Evolutionary conservation across 1,284 basidiomycete species (phyloP), one percentile per base, ranked within the genome.

Genomic region (Calocybe gambosa): DNA sequence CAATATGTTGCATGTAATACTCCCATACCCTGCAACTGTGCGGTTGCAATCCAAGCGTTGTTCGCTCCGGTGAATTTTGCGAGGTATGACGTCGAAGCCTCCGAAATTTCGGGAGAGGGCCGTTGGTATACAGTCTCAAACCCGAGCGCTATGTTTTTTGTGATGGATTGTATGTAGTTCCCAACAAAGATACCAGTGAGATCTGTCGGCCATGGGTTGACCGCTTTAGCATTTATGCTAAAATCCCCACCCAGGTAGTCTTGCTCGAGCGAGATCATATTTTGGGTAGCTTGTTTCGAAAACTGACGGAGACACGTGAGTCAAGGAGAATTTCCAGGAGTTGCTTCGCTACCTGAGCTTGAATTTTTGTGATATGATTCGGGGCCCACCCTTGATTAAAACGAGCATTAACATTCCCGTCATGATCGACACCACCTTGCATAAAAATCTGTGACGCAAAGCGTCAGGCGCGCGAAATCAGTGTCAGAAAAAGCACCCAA

Each of bases 161-260:
- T 89, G 61, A 99, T 58, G n/a, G 95, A 97, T 68, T 98, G 96
- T 49, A 99, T 78, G 69, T 95, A 92, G 61, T 84, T 93, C 59
- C 85, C 90, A 48, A 97, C 80, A 70, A 92, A 98, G 63, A 97
- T 90, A 51, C 96, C 96, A n/a, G 91, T 90, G 25, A 80, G 66
- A 68, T 98, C 93, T 45, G 80, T 74, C 10, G 89, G 87, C 47
- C 85, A 93, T 8, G 94, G 94, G 73, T 99, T 99, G 63, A 96
- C 79, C 16, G 89, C 85, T 68, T 98, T 98, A 58, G 84, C 61
- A 67, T 94, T 95, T 47, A 94, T 58, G 47, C 82, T 84, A 69
- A 88, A 97, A 69, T 99, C 96, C 47, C 74, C 74, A 39, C 94
- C 95, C 58, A 84, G 78, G 65, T 89, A 89, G 68, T 99, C 96